Evolutionary conservation across 148 eudicot genomes (phyloP).

Genomic region (Cornus kousa): DNA sequence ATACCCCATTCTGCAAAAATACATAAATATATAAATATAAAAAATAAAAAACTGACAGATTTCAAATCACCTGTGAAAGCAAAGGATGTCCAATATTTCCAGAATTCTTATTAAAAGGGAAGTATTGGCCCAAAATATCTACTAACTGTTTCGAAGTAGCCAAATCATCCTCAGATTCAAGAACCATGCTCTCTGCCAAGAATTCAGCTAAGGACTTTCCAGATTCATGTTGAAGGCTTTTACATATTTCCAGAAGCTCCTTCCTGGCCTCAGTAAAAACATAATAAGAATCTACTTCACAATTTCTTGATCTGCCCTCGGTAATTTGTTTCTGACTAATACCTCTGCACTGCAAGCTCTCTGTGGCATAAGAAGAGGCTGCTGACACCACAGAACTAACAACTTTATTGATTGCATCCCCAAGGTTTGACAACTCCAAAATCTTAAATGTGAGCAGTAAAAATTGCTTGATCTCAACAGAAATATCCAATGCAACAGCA

Average conservation of each 20-base stretch:
- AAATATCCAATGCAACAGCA: conserved; percentile 49
- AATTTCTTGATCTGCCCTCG: conserved; percentile 27
- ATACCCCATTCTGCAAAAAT: neutral
- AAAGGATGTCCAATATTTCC: conserved; percentile 38
- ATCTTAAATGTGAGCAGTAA: conserved; percentile 61
- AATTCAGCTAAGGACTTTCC: conserved; percentile 36
- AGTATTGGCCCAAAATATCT: conserved; percentile 46
- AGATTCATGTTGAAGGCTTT: conserved; percentile 32
- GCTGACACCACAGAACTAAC: conserved; percentile 49
- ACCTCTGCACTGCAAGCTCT: conserved; percentile 39
- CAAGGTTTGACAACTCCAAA: conserved; percentile 43
- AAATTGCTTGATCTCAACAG: conserved; percentile 58
- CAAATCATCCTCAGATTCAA: conserved; percentile 59
- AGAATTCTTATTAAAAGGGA: conserved; percentile 36
- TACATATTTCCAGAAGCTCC: conserved; percentile 54
- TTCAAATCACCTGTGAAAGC: conserved; percentile 61
- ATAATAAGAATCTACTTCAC: conserved; percentile 31
- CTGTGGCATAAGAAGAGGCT: conserved; percentile 57
- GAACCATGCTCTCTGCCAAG: conserved; percentile 46
- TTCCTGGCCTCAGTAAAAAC: conserved; percentile 51
- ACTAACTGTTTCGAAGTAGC: conserved; percentile 66
- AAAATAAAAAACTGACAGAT: neutral
- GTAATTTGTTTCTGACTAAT: conserved; percentile 37
- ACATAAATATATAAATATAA: neutral
- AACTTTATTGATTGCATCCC: conserved; percentile 39